phyloP scores from a whole-genome alignment of 331 rosid species.

The Acacia concinna region DNA sequence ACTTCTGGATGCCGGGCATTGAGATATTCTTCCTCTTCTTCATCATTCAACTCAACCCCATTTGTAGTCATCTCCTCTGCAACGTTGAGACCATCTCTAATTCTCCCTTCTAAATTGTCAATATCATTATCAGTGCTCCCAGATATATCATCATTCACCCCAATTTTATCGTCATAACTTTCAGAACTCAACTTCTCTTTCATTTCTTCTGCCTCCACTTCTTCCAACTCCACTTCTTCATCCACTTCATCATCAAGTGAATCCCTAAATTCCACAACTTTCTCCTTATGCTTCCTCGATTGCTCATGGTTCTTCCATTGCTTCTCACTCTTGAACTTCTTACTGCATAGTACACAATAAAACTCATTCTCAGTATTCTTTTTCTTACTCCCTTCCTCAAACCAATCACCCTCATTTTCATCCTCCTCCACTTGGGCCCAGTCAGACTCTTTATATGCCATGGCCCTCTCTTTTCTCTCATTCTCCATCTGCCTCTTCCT shows the following conservation, averaged over 20 bases:
- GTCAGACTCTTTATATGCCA: conserved; percentile 83
- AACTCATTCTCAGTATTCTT: conserved; percentile 58
- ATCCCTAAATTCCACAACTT: conserved; percentile 72
- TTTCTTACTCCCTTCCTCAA: conserved; percentile 41
- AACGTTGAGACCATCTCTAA: conserved; percentile 50
- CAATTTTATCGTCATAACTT: conserved; percentile 37
- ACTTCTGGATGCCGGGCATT: conserved; percentile 27
- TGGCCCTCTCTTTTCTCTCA: conserved; percentile 70
- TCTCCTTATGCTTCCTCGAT: conserved; percentile 91
- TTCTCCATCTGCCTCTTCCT: conserved; percentile 67
- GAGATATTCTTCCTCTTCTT: conserved; percentile 19
- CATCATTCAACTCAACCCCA: conserved; percentile 29
- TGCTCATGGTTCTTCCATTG: conserved; percentile 99
- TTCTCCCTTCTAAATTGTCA: conserved; percentile 40
- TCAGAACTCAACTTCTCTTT: conserved; percentile 26
- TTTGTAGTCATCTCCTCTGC: conserved; percentile 32
- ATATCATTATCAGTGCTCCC: conserved; percentile 27
- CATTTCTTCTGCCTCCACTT: conserved; percentile 27
- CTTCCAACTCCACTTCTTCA: conserved; percentile 36
- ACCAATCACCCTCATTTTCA: conserved; percentile 32
- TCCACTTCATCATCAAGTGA: conserved; percentile 60
- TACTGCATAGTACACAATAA: conserved; percentile 89
- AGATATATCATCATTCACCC: conserved; percentile 2
- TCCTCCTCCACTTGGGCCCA: conserved; percentile 67
- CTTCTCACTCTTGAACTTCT: conserved; percentile 98